Base-by-base conservation (phyloP, 129 eudicot species). In the Chrysanthemum seticuspe region DNA sequence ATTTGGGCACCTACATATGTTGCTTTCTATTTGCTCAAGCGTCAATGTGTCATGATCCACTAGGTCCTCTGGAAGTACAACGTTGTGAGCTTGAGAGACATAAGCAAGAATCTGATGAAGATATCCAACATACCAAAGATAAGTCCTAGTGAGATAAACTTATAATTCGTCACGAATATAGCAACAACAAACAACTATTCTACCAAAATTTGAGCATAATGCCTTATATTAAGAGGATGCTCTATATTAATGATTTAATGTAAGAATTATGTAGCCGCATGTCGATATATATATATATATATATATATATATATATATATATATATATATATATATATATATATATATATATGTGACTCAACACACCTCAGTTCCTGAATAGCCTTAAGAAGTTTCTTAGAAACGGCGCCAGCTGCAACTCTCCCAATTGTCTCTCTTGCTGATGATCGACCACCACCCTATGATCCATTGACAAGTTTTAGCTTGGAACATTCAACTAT, bases 401-500 rank as follows among this genome's bases (percentile, higher is more conserved):
- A 97, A 70, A 94, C 74, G 31, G 97, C 97, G 70, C 98, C 98
- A 52, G 97, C 91, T n/a, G 91, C 96, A 83, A 94, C 98, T 84
- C 97, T 90, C 78, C 98, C 98, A 53, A 94, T 94, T 44, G 98
- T 94, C 84, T 94, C 98, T 79, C 98, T 90, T 62, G 98, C 98
- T 18, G 98, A 94, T 70, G 98, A 94, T 80, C 98, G 86, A 71
- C 98, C 98, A 75, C 98, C 98, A 40, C 98, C 98, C 98, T 94
- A 79, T 62, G 74, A 82, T 71, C 64, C 34, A 74, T 53, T 62
- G 73, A 5, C 65, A 67, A n/a, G 31, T 65, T 23, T 36, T 67
- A 23, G 36, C 52, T 34, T 4, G 54, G 47, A 71, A 71, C 48
- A 71, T 65, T 40, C 48, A 59, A 48, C 19, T 23, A 25, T 10